Evolutionary conservation across 2,329 filamentous ascomycete species (phyloP).

Genomic region (Aspergillus sp.): DNA sequence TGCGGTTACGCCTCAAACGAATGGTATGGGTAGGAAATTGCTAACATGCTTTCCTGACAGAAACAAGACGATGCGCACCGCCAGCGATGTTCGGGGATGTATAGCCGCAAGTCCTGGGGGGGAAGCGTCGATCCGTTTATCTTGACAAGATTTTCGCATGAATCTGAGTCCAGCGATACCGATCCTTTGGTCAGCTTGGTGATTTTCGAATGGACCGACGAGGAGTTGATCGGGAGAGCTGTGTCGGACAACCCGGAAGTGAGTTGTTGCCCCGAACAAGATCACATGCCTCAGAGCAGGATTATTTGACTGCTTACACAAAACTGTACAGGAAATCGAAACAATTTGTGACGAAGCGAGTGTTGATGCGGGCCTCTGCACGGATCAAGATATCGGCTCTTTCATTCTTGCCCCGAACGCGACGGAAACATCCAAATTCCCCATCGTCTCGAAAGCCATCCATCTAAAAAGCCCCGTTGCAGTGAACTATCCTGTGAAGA

Average conservation of each 20-base stretch:
- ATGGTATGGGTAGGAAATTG: neutral
- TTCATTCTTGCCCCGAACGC: constrained; percentile 77
- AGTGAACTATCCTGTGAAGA: constrained; percentile 76
- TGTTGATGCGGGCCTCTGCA: constrained; percentile 65
- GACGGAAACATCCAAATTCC: constrained; percentile 60
- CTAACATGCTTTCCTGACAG: constrained; percentile 38
- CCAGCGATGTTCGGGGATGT: constrained; percentile 90
- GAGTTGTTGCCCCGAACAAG: constrained; percentile 17
- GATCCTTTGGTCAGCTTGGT: constrained; percentile 77
- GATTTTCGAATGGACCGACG: constrained; percentile 92
- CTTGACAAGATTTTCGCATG: constrained; percentile 67
- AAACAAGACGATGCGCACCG: constrained; percentile 68
- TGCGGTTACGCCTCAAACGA: constrained; percentile 16
- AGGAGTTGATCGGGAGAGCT: constrained; percentile 66
- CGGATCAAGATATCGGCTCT: constrained; percentile 68
- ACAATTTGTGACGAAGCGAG: constrained; percentile 71
- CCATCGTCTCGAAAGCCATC: constrained; percentile 73
- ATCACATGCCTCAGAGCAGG: constrained; percentile 7
- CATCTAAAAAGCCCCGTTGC: constrained; percentile 66
- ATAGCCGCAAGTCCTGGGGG: constrained; percentile 81
- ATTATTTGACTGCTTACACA: constrained; percentile 24
- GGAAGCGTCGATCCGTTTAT: constrained; percentile 86
- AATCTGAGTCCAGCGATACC: constrained; percentile 50
- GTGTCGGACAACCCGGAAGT: constrained; percentile 52
- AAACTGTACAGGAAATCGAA: constrained; percentile 43